Base-by-base conservation (phyloP, 495 filamentous ascomycete genomes). In the Hypomontagnella submonticulosa region DNA sequence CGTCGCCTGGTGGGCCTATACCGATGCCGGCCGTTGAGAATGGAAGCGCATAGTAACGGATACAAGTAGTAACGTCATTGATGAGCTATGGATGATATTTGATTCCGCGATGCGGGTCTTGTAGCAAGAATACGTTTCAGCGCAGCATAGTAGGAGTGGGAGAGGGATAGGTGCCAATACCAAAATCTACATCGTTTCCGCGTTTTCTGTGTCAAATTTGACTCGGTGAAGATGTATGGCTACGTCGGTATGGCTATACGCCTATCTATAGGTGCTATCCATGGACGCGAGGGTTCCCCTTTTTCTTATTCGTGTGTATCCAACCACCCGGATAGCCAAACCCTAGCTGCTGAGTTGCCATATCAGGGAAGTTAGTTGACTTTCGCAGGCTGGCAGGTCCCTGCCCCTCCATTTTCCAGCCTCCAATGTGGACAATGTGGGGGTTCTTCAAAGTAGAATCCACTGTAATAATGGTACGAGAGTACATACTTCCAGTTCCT, bases 1-100 rank as follows among this genome's bases (percentile, higher is more conserved):
- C 89, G 72, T 97, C 93, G 4, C 95, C 95, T 0, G 95, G 95
- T 41, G 95, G 95, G 0, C 84, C 90, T 15, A 77, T 96, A 30
- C 80, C 87, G 2, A 90, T 94, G 82, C 92, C 79, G 23, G 52
- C 32, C 11, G 52, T 27, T 6, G 64, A 59, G 41, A 71, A 66
- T 60, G 66, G 23, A 53, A 36, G 43, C 63, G 18, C 62, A 58
- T 12, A 53, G 66, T 41, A 63, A 49, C n/a, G 18, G 16, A 53
- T 54, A 49, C n/a, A n/a, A n/a, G 47, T 54, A 59, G 48, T 36
- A 44, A 18, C 38, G 23, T 27, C 23, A 27, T 48, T 38, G n/a
- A 18, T 49, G 37, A 6, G 9, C 34, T 20, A 36, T 37, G 57
- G 38, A 36, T 37, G 57, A 49, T 34, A 36, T 6, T 1, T 20